A percentile compares a stretch with the other conserved stretches of the same genome.
These are phyloP conservation scores for Verbena officinalis DNA, from an alignment of 257 asterid genomes.

Conservation along the genomic window DNA sequence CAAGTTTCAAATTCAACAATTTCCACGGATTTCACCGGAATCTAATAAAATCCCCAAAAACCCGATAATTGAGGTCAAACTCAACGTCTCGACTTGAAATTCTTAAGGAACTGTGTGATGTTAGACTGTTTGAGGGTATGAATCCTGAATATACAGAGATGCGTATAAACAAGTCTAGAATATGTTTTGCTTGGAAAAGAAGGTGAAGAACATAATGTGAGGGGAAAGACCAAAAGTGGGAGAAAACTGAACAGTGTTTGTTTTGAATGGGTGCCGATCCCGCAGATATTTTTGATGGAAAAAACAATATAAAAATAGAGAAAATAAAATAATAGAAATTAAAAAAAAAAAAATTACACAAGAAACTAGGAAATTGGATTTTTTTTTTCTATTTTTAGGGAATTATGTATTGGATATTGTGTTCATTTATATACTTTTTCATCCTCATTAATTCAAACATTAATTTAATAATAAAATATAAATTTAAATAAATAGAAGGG, in stretches of 20 bases:
- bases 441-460: too few species aligned
- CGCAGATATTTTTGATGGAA: conserved; percentile 1
- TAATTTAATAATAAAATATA: too few species aligned
- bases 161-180: background rate
- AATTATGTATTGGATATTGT: too few species aligned
- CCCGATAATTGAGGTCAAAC: background rate
- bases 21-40: background rate
- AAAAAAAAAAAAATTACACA: background rate
- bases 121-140: background rate
- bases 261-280: conserved; percentile 17
- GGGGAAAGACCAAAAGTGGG: conserved; percentile 6
- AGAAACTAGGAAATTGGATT: too few species aligned
- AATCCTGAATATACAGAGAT: background rate
- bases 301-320: background rate
- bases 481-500: too few species aligned
- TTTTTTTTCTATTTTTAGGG: too few species aligned
- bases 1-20: background rate
- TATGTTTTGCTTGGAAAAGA: conserved; percentile 31
- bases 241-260: background rate
- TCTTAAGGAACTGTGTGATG: background rate
- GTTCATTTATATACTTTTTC: too few species aligned
- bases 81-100: background rate
- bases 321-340: background rate
- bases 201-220: conserved; percentile 12
- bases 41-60: conserved; percentile 16